A percentile compares a stretch with the other conserved stretches of the same genome.
Evolutionary conservation across 768 basidiomycete species (phyloP).

Genomic region (Phlebiopsis flavidoalba): DNA sequence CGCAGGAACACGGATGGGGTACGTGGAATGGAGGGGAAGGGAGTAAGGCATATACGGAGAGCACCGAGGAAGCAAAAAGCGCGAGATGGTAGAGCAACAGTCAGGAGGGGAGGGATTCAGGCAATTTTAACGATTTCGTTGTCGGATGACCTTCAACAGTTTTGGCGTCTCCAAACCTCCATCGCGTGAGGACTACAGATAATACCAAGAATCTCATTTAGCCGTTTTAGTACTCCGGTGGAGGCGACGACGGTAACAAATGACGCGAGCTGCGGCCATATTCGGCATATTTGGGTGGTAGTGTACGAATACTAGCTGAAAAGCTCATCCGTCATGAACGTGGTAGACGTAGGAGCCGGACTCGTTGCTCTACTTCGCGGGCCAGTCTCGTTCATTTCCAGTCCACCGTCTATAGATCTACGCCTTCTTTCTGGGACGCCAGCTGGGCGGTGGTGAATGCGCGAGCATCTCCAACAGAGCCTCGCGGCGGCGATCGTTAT

Average conservation of each 20-base stretch:
- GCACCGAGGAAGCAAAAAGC: slow-evolving; percentile 1
- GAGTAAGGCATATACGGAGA: neutral
- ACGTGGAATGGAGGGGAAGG: neutral
- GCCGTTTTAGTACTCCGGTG: too few species aligned
- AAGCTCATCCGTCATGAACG: neutral
- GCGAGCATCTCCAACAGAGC: neutral
- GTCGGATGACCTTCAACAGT: too few species aligned
- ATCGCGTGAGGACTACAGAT: too few species aligned
- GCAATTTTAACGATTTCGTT: neutral
- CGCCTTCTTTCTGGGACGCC: neutral
- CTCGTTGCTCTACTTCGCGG: neutral
- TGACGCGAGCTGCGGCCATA: neutral
- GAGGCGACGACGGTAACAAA: too few species aligned
- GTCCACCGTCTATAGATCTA: neutral
- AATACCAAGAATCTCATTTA: too few species aligned
- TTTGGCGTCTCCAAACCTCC: too few species aligned
- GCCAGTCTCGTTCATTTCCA: neutral
- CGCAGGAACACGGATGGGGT: neutral
- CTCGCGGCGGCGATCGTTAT: neutral
- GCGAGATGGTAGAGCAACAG: neutral
- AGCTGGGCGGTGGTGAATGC: neutral
- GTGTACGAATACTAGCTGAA: neutral
- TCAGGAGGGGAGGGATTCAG: neutral
- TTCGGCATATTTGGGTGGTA: neutral
- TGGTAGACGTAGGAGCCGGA: neutral